Conservation (phyloP, 2,329 filamentous ascomycete species). For the Colletotrichum filicis region DNA sequence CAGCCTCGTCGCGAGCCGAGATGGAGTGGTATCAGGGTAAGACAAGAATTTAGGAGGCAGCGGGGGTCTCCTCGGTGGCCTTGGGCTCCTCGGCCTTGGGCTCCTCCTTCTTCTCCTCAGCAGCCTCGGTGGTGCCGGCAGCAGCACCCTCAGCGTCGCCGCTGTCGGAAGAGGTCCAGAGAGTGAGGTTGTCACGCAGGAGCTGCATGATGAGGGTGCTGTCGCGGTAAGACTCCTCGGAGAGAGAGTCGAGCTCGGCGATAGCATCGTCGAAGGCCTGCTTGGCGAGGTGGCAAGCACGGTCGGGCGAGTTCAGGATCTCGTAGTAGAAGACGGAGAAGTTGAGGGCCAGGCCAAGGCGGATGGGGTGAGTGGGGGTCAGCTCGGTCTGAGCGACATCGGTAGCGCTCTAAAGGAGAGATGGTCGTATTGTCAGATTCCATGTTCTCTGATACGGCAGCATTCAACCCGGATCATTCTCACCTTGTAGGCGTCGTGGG, state of each 20-base stretch:
- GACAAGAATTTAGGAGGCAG: conserved; percentile 62
- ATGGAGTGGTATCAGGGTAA: conserved; percentile 51
- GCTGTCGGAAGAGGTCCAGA: conserved; percentile 96
- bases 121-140: conserved; percentile 72
- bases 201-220: conserved; percentile 99
- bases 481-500: conserved; percentile 98
- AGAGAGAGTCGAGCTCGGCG: conserved; percentile 96
- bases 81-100: conserved; percentile 52
- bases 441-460: background rate
- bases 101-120: conserved; percentile 65
- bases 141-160: conserved; percentile 78
- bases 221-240: conserved; percentile 98
- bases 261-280: conserved; percentile 99
- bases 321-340: conserved; percentile 99
- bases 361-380: conserved; percentile 97
- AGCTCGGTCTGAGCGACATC: conserved; percentile 98
- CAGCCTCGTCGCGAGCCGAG: conserved; percentile 48
- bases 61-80: conserved; percentile 53
- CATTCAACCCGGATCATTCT: too few species aligned
- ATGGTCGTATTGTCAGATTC: background rate
- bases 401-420: conserved; percentile 80
- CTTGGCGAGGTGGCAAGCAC: conserved; percentile 98
- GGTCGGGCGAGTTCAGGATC: conserved; percentile 97
- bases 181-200: conserved; percentile 95
- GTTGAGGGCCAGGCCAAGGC: conserved; percentile 96